Evolutionary conservation across 495 filamentous ascomycete genomes (phyloP), one percentile per base, ranked within the genome.

Genomic region (Aspergillus haitiensis): DNA sequence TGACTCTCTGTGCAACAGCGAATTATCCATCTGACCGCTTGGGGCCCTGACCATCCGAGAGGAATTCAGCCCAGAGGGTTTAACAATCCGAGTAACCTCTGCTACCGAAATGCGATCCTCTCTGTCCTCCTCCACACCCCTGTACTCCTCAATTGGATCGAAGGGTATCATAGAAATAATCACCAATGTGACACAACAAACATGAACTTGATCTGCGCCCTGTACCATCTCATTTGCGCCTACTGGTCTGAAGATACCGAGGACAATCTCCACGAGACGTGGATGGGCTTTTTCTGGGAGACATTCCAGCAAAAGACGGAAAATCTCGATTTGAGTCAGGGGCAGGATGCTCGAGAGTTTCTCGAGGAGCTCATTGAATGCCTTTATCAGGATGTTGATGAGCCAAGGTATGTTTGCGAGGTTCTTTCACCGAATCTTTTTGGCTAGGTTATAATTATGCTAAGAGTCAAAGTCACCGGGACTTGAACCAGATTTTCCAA

Each of bases 51-150:
- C 9, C 6, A 27, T 48, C 55, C 16, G 5, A 16, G 15, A 45
- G 3, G n/a, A 45, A 52, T 6, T n/a, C 34, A 55, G 7, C 36
- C 16, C 33, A 33, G 11, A 12, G 58, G 57, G 8, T 58, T 68
- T 27, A 27, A 34, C 15, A 67, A 70, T 39, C 15, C 8, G 0
- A 39, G 58, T 1, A 31, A 53, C 18, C 53, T 73, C 16, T 81
- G 79, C 64, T 82, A 81, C 64, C 68, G 76, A 13, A 77, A 80
- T 61, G 67, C 64, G 33, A 62, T 70, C 12, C 58, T 80, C 11
- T 65, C 74, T 49, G 55, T 72, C n/a, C 67, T 82, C 16, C 58
- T 81, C 7, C 78, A 82, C 64, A 60, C 62, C 0, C 75, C 77
- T 1, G 49, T 67, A 4, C 60, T 82, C 12, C 37, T 75, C 12